phyloP scores from a whole-genome alignment of 768 basidiomycete genomes.

The Xerocomus brunneocitrinus region DNA sequence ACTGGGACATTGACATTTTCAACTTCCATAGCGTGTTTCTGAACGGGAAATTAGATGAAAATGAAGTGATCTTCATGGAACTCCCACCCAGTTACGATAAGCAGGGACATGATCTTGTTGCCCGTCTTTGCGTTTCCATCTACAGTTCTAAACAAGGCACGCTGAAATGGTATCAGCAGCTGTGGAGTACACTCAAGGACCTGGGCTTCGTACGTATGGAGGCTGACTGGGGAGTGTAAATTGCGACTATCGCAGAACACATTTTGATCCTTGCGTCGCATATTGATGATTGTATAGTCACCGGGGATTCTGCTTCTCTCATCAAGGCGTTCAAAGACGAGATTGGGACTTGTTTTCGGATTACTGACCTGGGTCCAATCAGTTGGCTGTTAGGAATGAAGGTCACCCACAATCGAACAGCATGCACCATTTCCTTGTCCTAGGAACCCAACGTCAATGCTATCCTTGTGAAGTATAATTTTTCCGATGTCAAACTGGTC shows the following conservation, averaged over 20 bases:
- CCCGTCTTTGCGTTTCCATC: background rate
- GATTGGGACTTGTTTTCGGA: background rate
- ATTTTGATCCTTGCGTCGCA: background rate
- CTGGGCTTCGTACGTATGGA: background rate
- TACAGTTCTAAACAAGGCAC: slow-evolving; percentile 1
- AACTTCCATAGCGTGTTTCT: too few relatives aligned
- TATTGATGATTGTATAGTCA: slow-evolving; percentile 3
- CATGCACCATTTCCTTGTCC: too few relatives aligned
- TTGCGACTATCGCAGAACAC: background rate
- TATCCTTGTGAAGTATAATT: too few relatives aligned
- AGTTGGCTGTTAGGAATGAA: background rate
- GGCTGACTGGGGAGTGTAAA: background rate
- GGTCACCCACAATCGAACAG: too few relatives aligned
- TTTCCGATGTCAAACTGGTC: too few relatives aligned
- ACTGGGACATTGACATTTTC: too few relatives aligned
- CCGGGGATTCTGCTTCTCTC: background rate
- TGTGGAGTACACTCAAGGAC: background rate
- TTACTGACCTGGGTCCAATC: background rate
- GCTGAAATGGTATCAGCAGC: slow-evolving; percentile 1
- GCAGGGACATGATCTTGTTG: background rate
- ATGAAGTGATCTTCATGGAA: background rate
- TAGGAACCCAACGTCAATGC: too few relatives aligned
- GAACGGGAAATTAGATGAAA: too few relatives aligned
- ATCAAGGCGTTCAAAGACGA: background rate
- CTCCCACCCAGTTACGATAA: background rate